Conservation (phyloP, 2,329 filamentous ascomycete species). For the Ophiostoma ips region DNA sequence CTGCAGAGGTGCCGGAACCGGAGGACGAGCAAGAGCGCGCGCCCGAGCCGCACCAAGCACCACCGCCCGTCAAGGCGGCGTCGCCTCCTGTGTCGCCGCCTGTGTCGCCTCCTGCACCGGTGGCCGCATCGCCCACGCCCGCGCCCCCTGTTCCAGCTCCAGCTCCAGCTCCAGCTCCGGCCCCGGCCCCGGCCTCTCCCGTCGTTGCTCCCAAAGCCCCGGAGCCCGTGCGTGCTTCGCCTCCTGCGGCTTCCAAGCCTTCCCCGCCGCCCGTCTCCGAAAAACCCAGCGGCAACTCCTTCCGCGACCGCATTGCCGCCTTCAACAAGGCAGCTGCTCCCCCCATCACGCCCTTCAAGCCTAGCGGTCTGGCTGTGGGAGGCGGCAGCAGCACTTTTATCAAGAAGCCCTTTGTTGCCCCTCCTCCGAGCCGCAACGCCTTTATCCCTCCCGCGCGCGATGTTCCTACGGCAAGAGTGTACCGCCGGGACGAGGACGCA, state of each 20-base stretch:
- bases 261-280: slow-evolving; percentile 50
- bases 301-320: slow-evolving; percentile 89
- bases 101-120: neutral
- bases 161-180: slow-evolving; percentile 18
- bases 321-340: slow-evolving; percentile 86
- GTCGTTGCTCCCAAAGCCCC: slow-evolving; percentile 23
- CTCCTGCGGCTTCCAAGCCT: slow-evolving; percentile 25
- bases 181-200: slow-evolving; percentile 15
- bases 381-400: slow-evolving; percentile 52
- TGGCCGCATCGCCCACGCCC: neutral
- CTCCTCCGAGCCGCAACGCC: slow-evolving; percentile 82
- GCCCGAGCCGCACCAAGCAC: neutral
- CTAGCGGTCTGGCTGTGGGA: slow-evolving; percentile 45
- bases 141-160: slow-evolving; percentile 14
- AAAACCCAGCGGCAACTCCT: slow-evolving; percentile 56
- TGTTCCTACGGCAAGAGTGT: slow-evolving; percentile 57
- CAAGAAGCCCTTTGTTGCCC: slow-evolving; percentile 93
- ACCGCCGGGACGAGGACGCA: slow-evolving; percentile 78
- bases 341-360: slow-evolving; percentile 82
- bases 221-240: slow-evolving; percentile 24
- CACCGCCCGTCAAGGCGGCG: neutral
- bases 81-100: neutral
- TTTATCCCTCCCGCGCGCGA: slow-evolving; percentile 70
- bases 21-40: neutral
- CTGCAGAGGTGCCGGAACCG: neutral